Conservation (phyloP, 306 rosid species). For the Comarum palustre region DNA sequence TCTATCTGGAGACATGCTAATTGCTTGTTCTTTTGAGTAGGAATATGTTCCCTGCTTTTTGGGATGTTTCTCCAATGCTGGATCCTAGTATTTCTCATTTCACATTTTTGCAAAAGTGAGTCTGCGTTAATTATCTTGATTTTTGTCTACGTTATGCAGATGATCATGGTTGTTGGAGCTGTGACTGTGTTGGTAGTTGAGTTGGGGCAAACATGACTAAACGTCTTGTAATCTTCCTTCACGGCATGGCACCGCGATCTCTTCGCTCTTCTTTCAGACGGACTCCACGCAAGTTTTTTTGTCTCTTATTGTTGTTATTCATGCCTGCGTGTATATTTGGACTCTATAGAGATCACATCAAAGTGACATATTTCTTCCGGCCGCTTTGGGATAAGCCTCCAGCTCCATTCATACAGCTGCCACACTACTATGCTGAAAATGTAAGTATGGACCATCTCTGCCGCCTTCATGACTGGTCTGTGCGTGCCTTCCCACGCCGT, state of each 20-base stretch:
- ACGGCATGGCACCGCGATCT: slow-evolving; percentile 12
- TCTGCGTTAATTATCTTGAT: not conserved
- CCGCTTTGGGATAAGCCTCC: slow-evolving; percentile 94
- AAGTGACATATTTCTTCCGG: slow-evolving; percentile 27
- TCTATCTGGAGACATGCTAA: not conserved
- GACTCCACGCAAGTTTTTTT: slow-evolving; percentile 38
- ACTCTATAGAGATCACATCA: too few relatives aligned
- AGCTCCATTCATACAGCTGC: slow-evolving; percentile 48
- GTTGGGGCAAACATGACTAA: slow-evolving; percentile 30
- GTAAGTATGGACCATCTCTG: slow-evolving; percentile 76
- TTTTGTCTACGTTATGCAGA: slow-evolving; percentile 39
- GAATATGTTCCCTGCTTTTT: not conserved
- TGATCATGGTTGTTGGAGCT: slow-evolving; percentile 29
- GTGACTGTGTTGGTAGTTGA: slow-evolving; percentile 32
- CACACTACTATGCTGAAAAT: slow-evolving; percentile 91
- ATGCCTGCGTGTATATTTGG: slow-evolving; percentile 25
- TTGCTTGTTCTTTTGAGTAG: not conserved
- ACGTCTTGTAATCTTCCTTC: not conserved
- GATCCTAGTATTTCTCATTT: not conserved
- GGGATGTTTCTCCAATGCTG: not conserved
- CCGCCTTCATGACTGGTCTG: slow-evolving; percentile 79
- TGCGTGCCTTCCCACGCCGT: slow-evolving; percentile 61
- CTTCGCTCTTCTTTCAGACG: slow-evolving; percentile 33
- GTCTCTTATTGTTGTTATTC: slow-evolving; percentile 31
- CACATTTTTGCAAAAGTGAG: not conserved